A percentile compares a stretch with the other conserved stretches of the same genome.
Conservation (phyloP, 2,329 filamentous ascomycete genomes). For the Clarireedia homoeocarpa region DNA sequence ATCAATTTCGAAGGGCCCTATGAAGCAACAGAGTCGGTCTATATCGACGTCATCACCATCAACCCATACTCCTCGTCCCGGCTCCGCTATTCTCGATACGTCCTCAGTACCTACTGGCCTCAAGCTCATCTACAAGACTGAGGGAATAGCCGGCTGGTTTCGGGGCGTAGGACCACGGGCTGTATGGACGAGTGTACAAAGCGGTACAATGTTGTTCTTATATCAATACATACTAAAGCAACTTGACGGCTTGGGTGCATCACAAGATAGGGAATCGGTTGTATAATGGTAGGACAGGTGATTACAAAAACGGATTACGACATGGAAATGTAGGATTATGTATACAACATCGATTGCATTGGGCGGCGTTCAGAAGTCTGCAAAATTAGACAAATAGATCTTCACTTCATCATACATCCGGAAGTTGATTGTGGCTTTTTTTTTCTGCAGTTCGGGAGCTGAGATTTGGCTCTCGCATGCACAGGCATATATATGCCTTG, state of each 20-base stretch:
- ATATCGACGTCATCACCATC: slow-evolving; percentile 90
- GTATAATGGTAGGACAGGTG: slow-evolving; percentile 14
- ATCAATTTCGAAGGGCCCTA: slow-evolving; percentile 15
- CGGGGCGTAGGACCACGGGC: slow-evolving; percentile 85
- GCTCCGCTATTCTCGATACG: slow-evolving; percentile 74
- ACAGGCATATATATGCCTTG: no score
- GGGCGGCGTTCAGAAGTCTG: slow-evolving; percentile 2
- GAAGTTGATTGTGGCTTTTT: no score
- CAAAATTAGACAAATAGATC: slow-evolving; percentile 10
- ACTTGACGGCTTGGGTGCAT: slow-evolving; percentile 46
- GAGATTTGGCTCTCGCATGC: no score
- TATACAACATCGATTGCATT: slow-evolving; percentile 3
- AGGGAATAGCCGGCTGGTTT: slow-evolving; percentile 87
- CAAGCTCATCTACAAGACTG: slow-evolving; percentile 79
- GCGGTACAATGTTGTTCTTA: slow-evolving; percentile 90
- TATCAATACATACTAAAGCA: slow-evolving; percentile 82
- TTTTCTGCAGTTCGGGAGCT: no score
- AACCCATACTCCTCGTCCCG: slow-evolving; percentile 71
- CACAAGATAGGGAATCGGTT: slow-evolving; percentile 16
- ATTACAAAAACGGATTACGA: background rate
- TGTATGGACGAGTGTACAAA: slow-evolving; percentile 97
- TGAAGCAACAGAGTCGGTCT: slow-evolving; percentile 48
- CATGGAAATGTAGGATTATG: slow-evolving; percentile 9
- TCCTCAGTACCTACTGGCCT: slow-evolving; percentile 82
- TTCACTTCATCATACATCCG: slow-evolving; percentile 5